Evolutionary conservation across 805 yeast species (phyloP), one percentile per base, ranked within the genome.

Genomic region (Ogataea angusta): DNA sequence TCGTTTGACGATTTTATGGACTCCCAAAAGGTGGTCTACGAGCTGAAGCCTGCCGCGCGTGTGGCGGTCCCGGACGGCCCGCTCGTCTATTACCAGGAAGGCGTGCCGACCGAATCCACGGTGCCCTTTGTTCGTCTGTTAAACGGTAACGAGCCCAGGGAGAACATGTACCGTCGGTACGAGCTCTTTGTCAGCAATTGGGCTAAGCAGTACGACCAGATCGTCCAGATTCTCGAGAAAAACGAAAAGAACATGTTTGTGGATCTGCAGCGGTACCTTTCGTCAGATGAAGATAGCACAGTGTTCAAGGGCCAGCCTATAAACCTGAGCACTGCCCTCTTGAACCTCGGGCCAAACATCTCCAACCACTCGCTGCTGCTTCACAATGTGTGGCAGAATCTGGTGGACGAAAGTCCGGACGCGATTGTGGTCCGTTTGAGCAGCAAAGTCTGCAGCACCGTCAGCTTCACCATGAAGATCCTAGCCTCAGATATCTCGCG

Each of bases 41-140:
- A 62, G 38, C 27, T 57, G 19, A 47, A 45, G 17, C 49, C 35
- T 9, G 24, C 30, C 12, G 24, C 21, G 4, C 13, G 24, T 10
- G 27, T n/a, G 2, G 28, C 30, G 6, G 15, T 12, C 5, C 14
- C 28, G n/a, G 36, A 35, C 28, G 43, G 42, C 27, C 15, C 34
- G 10, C 21, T 23, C 12, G 25, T 44, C 9, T 48, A 47, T 28
- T 51, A 51, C 29, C 43, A 41, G 35, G 57, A 52, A 34, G 57
- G 57, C 10, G 49, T 56, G 0, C 30, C 36, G 2, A 35, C 43
- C 3, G 51, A 48, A 6, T 44, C 53, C 5, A 18, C 48, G 3
- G 45, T 62, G 6, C 78, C 78, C 10, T 71, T 75, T 55, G 62
- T 69, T 6, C 54, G 60, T 33, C 54, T 75, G 6, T 44, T 73